phyloP scores from a whole-genome alignment of 371 early-diverging fungal genomes.

The Paramicrosporidium saccamoebae region DNA sequence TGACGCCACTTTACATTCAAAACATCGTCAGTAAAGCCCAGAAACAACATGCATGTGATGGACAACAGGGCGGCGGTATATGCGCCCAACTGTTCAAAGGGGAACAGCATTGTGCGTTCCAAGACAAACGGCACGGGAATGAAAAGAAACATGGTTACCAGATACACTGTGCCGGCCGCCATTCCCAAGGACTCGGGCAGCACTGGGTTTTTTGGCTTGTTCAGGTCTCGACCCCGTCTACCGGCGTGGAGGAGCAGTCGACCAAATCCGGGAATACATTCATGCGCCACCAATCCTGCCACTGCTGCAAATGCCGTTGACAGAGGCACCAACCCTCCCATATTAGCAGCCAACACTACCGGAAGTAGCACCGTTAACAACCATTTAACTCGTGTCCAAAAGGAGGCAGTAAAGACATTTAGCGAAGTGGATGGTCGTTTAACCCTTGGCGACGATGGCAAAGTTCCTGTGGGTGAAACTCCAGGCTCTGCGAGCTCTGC shows the following conservation, averaged over 20 bases:
- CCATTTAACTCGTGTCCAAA: too few relatives aligned
- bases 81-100: slow-evolving; percentile 23
- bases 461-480: too few relatives aligned
- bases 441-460: too few relatives aligned
- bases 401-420: too few relatives aligned
- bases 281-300: too few relatives aligned
- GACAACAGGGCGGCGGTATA: slow-evolving; percentile 54
- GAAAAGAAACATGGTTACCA: slow-evolving; percentile 51
- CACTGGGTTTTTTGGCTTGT: slow-evolving; percentile 27
- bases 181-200: slow-evolving; percentile 56
- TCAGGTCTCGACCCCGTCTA: slow-evolving; percentile 38
- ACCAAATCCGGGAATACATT: slow-evolving; percentile 4
- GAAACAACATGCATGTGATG: slow-evolving; percentile 63
- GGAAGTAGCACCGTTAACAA: too few relatives aligned
- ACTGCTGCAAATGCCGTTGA: too few relatives aligned
- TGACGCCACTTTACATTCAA: slow-evolving; percentile 79
- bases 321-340: too few relatives aligned
- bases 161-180: slow-evolving; percentile 25
- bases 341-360: too few relatives aligned
- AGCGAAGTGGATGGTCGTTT: too few relatives aligned
- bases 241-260: slow-evolving; percentile 34
- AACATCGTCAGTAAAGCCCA: slow-evolving; percentile 93
- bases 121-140: slow-evolving; percentile 50
- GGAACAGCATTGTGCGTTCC: background rate
- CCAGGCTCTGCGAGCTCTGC: too few relatives aligned